Percentiles rank a stretch among this genome's conserved stretches.
Evolutionary conservation across 106 monocot genomes (phyloP).

Genomic region (Cymbidium sinense): DNA sequence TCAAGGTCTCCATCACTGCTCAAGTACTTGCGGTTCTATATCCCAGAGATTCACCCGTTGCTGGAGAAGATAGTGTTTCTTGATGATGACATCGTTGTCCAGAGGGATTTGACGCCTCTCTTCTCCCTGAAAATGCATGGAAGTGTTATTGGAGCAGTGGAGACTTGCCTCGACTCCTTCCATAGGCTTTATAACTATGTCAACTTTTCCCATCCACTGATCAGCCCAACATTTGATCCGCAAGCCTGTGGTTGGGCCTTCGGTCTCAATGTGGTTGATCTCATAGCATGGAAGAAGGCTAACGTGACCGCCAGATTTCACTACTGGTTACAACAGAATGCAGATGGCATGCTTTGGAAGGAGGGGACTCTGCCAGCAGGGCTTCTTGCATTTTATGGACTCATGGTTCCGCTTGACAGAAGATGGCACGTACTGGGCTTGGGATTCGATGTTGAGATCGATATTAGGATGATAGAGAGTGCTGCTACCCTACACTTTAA

Average conservation of each 20-base stretch:
- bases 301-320: constrained; percentile 43
- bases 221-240: constrained; percentile 54
- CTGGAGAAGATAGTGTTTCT: constrained; percentile 61
- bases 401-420: constrained; percentile 40
- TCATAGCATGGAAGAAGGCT: constrained; percentile 58
- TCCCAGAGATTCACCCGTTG: constrained; percentile 47
- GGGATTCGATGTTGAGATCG: constrained; percentile 34
- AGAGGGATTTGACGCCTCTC: constrained; percentile 51
- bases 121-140: constrained; percentile 62
- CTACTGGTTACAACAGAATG: constrained; percentile 49
- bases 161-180: constrained; percentile 60
- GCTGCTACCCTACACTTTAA: constrained; percentile 43
- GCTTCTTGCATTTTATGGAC: constrained; percentile 39
- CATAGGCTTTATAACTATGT: constrained; percentile 58
- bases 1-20: constrained; percentile 8
- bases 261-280: constrained; percentile 64
- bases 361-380: constrained; percentile 37
- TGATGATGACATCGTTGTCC: constrained; percentile 70
- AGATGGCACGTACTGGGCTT: constrained; percentile 53
- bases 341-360: constrained; percentile 32
- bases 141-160: constrained; percentile 66
- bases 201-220: constrained; percentile 46
- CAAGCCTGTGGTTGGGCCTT: constrained; percentile 70
- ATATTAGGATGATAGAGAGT: constrained; percentile 43
- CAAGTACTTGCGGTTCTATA: constrained; percentile 52